A percentile compares a stretch with the other conserved stretches of the same genome.
Conservation (phyloP, 2,329 filamentous ascomycete genomes). For the Westerdykella sp. region DNA sequence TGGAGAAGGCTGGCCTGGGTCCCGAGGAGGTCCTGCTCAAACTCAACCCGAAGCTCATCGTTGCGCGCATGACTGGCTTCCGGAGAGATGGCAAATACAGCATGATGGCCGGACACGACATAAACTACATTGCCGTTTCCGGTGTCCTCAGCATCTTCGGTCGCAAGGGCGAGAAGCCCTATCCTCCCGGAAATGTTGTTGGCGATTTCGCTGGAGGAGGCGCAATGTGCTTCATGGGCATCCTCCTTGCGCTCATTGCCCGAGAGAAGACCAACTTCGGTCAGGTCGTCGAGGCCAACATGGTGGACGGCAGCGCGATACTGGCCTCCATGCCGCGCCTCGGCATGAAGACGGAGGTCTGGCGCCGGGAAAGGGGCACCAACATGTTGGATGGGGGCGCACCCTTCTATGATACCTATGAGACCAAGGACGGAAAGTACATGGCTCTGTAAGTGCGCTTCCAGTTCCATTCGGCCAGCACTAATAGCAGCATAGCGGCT, state of each 20-base stretch:
- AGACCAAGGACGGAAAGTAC: slow-evolving; percentile 69
- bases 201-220: slow-evolving; percentile 91
- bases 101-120: slow-evolving; percentile 88
- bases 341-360: slow-evolving; percentile 56
- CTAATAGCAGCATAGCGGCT: slow-evolving; percentile 47
- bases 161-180: slow-evolving; percentile 60
- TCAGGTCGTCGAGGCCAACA: slow-evolving; percentile 91
- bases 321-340: slow-evolving; percentile 73
- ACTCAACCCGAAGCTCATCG: slow-evolving; percentile 68
- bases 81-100: slow-evolving; percentile 78
- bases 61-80: slow-evolving; percentile 86
- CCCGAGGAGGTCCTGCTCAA: slow-evolving; percentile 59
- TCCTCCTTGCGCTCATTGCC: slow-evolving; percentile 71
- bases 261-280: slow-evolving; percentile 60
- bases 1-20: slow-evolving; percentile 75
- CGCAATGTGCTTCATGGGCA: slow-evolving; percentile 71
- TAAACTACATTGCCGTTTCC: slow-evolving; percentile 89
- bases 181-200: slow-evolving; percentile 75
- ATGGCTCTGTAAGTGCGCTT: slow-evolving; percentile 60
- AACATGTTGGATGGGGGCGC: slow-evolving; percentile 80
- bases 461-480: not conserved
- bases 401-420: slow-evolving; percentile 86
- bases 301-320: slow-evolving; percentile 86
- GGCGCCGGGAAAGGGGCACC: slow-evolving; percentile 58
- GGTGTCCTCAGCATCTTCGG: slow-evolving; percentile 75